These are phyloP conservation scores for Glycine latifolia DNA, from an alignment of 306 rosid species.

Conservation along the genomic window DNA sequence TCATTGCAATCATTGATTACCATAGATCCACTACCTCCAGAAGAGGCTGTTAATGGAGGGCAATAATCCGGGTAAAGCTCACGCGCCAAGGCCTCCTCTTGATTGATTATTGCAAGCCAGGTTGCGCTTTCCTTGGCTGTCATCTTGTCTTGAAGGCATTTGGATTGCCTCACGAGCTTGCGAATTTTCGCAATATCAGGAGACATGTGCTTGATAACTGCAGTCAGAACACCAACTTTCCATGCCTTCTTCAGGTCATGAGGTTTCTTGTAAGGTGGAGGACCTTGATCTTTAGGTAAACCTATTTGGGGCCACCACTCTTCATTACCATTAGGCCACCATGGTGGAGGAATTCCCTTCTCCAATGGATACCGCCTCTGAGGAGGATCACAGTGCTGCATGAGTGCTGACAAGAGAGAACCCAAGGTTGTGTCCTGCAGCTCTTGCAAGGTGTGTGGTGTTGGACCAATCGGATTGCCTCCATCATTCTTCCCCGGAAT, in stretches of 20 bases:
- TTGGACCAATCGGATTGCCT: conserved; percentile 64
- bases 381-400: conserved; percentile 60
- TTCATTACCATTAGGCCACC: conserved; percentile 86
- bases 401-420: conserved; percentile 78
- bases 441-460: conserved; percentile 83
- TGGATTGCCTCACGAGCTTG: conserved; percentile 83
- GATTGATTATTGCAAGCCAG: conserved; percentile 84
- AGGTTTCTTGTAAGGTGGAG: conserved; percentile 90
- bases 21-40: conserved; percentile 66
- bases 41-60: conserved; percentile 56
- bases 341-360: conserved; percentile 80
- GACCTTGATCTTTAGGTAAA: conserved; percentile 70
- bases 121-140: conserved; percentile 87
- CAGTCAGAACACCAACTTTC: conserved; percentile 78
- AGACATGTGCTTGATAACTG: conserved; percentile 86
- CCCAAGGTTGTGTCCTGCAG: conserved; percentile 87
- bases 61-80: conserved; percentile 67
- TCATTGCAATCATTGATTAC: conserved; percentile 66
- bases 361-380: conserved; percentile 82
- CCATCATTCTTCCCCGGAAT: conserved; percentile 74
- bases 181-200: conserved; percentile 80
- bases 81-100: conserved; percentile 75
- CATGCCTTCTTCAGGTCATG: conserved; percentile 61
- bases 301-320: conserved; percentile 88
- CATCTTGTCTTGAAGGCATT: conserved; percentile 87